A percentile compares a stretch with the other conserved stretches of the same genome.
These are phyloP conservation scores for Cyclocybe aegerita DNA, from an alignment of 768 basidiomycete genomes.

Conservation along the genomic window DNA sequence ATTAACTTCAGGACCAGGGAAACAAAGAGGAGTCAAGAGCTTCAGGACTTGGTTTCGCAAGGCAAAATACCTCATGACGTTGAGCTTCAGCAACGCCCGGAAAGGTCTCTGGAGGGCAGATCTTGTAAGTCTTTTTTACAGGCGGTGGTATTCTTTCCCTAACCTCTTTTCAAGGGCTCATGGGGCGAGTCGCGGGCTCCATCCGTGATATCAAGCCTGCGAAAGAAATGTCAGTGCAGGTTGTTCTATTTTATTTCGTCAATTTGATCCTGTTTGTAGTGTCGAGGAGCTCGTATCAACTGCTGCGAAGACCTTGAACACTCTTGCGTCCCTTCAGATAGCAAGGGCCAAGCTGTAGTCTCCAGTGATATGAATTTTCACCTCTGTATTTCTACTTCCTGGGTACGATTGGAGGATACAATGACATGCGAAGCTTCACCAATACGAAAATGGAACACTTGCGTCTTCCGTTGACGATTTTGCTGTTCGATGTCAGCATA, in stretches of 20 bases:
- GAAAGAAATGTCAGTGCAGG: conserved; percentile 68
- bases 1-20: conserved; percentile 44
- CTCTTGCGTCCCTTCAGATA: conserved; percentile 39
- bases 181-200: conserved; percentile 76
- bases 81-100: conserved; percentile 68
- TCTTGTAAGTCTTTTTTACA: conserved; percentile 45
- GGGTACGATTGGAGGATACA: not conserved
- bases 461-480: too few species aligned
- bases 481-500: not conserved
- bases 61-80: conserved; percentile 78
- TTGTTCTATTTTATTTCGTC: conserved; percentile 1
- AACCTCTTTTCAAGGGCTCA: conserved; percentile 50
- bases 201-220: conserved; percentile 83
- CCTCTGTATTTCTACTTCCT: not conserved
- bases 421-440: too few species aligned
- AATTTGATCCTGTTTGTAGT: conserved; percentile 32
- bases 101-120: conserved; percentile 57
- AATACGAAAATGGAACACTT: too few species aligned
- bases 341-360: conserved; percentile 51
- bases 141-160: not conserved
- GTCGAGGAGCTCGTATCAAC: conserved; percentile 80
- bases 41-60: conserved; percentile 51
- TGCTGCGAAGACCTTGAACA: conserved; percentile 57
- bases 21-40: conserved; percentile 56
- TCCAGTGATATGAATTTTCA: conserved; percentile 40